Evolutionary conservation across 805 yeast species (phyloP).

Genomic region (Wickerhamiella kazuoi): DNA sequence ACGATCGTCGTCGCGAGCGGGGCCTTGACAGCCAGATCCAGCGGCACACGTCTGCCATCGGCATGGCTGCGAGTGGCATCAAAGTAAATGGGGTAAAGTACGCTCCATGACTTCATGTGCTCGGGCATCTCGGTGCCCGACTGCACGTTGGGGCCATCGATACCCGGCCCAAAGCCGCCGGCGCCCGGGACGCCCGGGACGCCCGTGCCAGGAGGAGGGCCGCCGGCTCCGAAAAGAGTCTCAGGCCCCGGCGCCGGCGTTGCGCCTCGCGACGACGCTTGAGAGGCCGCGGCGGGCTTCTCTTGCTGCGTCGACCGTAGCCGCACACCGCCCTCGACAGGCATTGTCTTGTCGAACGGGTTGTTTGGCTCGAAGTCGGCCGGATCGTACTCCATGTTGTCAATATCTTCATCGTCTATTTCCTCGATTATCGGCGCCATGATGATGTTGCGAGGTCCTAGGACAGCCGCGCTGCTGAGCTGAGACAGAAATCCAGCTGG

Average conservation of each 20-base stretch:
- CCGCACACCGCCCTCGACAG: constrained; percentile 13
- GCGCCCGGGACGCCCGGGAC: background rate
- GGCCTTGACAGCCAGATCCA: constrained; percentile 54
- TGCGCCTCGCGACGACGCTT: background rate
- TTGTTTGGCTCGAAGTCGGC: constrained; percentile 64
- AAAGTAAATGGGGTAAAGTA: constrained; percentile 83
- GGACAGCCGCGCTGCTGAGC: no score
- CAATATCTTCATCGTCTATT: constrained; percentile 53
- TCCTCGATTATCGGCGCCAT: constrained; percentile 23
- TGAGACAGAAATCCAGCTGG: no score
- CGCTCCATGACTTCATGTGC: constrained; percentile 44
- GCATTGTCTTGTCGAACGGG: constrained; percentile 19
- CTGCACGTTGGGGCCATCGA: background rate
- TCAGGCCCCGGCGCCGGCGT: background rate
- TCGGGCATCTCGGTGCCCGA: constrained; percentile 40
- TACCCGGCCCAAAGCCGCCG: no score
- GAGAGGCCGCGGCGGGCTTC: constrained; percentile 16
- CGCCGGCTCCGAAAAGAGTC: background rate
- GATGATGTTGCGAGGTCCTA: background rate
- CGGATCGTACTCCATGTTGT: constrained; percentile 81
- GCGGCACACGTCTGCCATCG: constrained; percentile 70
- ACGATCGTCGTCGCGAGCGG: constrained; percentile 73
- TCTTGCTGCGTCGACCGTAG: constrained; percentile 7
- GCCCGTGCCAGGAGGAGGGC: background rate
- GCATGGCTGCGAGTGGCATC: constrained; percentile 56